A percentile compares a stretch with the other conserved stretches of the same genome.
phyloP scores from a whole-genome alignment of 352 stramenopile genomes.

The Phytophthora litchii region DNA sequence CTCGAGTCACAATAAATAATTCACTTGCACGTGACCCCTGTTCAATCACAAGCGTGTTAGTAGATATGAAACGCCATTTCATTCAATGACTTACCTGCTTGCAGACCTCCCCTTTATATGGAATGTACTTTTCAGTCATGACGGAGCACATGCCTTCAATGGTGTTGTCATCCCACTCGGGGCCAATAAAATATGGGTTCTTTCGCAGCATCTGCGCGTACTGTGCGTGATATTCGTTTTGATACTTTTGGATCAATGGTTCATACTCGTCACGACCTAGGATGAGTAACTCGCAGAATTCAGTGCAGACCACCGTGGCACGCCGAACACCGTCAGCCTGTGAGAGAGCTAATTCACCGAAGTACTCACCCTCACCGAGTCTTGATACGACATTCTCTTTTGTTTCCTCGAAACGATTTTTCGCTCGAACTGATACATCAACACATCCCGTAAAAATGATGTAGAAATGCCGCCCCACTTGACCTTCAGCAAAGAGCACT shows the following conservation, averaged over 20 bases:
- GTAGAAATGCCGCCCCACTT: conserved; percentile 82
- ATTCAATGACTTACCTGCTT: conserved; percentile 52
- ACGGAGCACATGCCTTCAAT: conserved; percentile 87
- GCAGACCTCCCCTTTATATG: conserved; percentile 74
- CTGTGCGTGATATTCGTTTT: conserved; percentile 83
- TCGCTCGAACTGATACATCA: conserved; percentile 70
- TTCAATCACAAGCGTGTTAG: conserved; percentile 1
- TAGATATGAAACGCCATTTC: background rate
- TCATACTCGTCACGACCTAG: conserved; percentile 82
- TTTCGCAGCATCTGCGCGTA: conserved; percentile 80
- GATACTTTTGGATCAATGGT: conserved; percentile 84
- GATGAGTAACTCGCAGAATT: conserved; percentile 81
- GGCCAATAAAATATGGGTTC: conserved; percentile 79
- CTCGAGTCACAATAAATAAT: conserved; percentile 76
- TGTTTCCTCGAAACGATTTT: conserved; percentile 76
- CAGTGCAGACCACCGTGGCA: conserved; percentile 68
- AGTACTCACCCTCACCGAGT: conserved; percentile 76
- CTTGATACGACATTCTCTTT: conserved; percentile 71
- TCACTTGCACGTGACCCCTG: conserved; percentile 75
- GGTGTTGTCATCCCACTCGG: conserved; percentile 82
- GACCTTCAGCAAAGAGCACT: conserved; percentile 79
- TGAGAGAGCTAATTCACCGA: conserved; percentile 78
- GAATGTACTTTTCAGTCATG: conserved; percentile 85
- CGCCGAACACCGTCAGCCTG: conserved; percentile 69
- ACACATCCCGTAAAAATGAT: conserved; percentile 82